These are phyloP conservation scores for Penicillium rolfsii DNA, from an alignment of 2,329 filamentous ascomycete species.

Conservation along the genomic window DNA sequence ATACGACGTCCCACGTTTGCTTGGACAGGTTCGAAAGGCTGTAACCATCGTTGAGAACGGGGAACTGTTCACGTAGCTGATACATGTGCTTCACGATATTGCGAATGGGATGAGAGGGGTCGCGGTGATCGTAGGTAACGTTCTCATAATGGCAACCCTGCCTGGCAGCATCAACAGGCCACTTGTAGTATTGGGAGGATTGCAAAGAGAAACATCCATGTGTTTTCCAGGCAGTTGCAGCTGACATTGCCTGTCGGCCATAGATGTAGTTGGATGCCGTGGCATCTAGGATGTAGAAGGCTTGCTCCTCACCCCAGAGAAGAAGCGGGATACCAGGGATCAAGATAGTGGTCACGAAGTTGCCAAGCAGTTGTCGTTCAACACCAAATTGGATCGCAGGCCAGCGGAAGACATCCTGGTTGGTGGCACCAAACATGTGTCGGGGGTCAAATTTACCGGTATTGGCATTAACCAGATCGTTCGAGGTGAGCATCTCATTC, in stretches of 20 bases:
- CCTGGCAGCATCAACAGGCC: slow-evolving; percentile 58
- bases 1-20: slow-evolving; percentile 52
- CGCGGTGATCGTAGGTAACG: slow-evolving; percentile 63
- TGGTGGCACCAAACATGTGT: slow-evolving; percentile 66
- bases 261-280: slow-evolving; percentile 68
- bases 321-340: slow-evolving; percentile 64
- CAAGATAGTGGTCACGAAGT: slow-evolving; percentile 62
- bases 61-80: slow-evolving; percentile 60
- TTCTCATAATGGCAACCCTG: slow-evolving; percentile 60
- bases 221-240: slow-evolving; percentile 63
- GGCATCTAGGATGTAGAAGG: slow-evolving; percentile 65
- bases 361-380: slow-evolving; percentile 59
- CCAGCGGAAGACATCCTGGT: slow-evolving; percentile 70
- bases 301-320: slow-evolving; percentile 68
- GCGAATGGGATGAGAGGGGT: slow-evolving; percentile 63
- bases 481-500: slow-evolving; percentile 59
- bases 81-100: slow-evolving; percentile 66
- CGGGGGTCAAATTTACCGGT: slow-evolving; percentile 65
- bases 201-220: slow-evolving; percentile 65
- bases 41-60: slow-evolving; percentile 63
- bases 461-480: slow-evolving; percentile 63
- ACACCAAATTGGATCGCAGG: slow-evolving; percentile 61
- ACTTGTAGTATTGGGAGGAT: slow-evolving; percentile 60
- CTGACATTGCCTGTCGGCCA: slow-evolving; percentile 64
- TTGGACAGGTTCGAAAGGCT: slow-evolving; percentile 59